Percentiles rank a stretch among this genome's conserved stretches.
Conservation (phyloP, 1,284 basidiomycete species). For the Schizophyllum commune region DNA sequence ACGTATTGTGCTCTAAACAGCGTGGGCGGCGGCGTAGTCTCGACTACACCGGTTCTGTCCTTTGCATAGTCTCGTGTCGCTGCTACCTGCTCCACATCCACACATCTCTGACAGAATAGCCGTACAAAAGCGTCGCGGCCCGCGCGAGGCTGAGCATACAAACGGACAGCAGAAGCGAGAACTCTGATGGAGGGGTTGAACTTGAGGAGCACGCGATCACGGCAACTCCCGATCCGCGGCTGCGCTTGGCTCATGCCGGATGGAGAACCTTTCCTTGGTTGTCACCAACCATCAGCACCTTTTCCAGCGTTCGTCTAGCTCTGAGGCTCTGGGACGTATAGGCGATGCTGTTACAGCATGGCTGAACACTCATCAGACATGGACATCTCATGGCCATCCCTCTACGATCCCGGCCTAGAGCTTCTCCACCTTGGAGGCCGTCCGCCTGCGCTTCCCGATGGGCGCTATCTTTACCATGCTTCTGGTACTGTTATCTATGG, state of each 20-base stretch:
- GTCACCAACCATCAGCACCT: background rate
- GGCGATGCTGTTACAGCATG: background rate
- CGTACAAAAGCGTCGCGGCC: too few species aligned
- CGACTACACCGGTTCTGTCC: too few species aligned
- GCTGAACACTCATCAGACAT: background rate
- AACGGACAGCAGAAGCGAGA: too few species aligned
- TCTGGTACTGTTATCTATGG: conserved; percentile 22
- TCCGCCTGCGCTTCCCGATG: conserved; percentile 33
- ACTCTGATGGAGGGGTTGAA: too few species aligned
- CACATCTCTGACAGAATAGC: too few species aligned
- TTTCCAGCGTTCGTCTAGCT: background rate
- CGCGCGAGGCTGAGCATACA: too few species aligned
- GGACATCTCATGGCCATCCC: conserved; percentile 39
- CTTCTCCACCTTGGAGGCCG: conserved; percentile 33
- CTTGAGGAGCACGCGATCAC: too few species aligned
- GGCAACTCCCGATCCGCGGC: too few species aligned
- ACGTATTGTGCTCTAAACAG: background rate
- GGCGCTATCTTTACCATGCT: conserved; percentile 37
- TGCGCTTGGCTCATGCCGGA: too few species aligned
- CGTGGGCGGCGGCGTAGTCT: too few species aligned
- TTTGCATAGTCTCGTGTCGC: too few species aligned
- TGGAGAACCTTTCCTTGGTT: background rate
- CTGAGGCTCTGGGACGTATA: background rate
- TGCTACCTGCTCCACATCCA: too few species aligned
- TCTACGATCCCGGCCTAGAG: conserved; percentile 47